Percentiles rank a stretch among this genome's conserved stretches.
Conservation (phyloP, 345 rosid species). For the Dipteronia sinensis region DNA sequence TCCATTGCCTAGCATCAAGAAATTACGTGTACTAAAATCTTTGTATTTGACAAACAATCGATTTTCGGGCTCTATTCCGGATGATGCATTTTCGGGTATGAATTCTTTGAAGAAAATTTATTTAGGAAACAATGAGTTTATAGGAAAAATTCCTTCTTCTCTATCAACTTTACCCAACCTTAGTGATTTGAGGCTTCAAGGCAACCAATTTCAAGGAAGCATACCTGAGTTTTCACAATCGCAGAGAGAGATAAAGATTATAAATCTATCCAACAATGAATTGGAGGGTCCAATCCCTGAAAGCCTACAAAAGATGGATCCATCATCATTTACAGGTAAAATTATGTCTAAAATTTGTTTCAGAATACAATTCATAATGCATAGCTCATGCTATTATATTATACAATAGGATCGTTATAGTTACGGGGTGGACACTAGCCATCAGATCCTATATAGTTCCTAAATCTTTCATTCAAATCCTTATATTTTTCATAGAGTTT, state of each 20-base stretch:
- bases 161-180: slow-evolving; percentile 54
- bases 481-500: too few relatives aligned
- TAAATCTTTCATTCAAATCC: neutral
- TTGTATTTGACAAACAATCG: slow-evolving; percentile 65
- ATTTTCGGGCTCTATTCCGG: slow-evolving; percentile 56
- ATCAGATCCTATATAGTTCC: neutral
- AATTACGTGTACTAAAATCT: slow-evolving; percentile 47
- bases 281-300: slow-evolving; percentile 73
- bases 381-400: too few relatives aligned
- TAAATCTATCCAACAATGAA: slow-evolving; percentile 58
- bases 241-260: slow-evolving; percentile 33
- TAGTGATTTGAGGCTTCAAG: slow-evolving; percentile 60
- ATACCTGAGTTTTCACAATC: slow-evolving; percentile 54
- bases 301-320: slow-evolving; percentile 41
- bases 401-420: too few relatives aligned
- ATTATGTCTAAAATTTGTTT: too few relatives aligned
- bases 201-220: slow-evolving; percentile 56
- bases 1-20: slow-evolving; percentile 52
- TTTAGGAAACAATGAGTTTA: slow-evolving; percentile 59
- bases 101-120: slow-evolving; percentile 51
- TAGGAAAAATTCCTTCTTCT: slow-evolving; percentile 59
- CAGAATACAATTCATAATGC: too few relatives aligned
- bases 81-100: slow-evolving; percentile 62
- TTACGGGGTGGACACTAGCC: too few relatives aligned
- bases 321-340: slow-evolving; percentile 62